Percentiles rank a stretch among this genome's conserved stretches.
Evolutionary conservation across 2,329 filamentous ascomycete genomes (phyloP).

Genomic region (Aspergillus sp.): DNA sequence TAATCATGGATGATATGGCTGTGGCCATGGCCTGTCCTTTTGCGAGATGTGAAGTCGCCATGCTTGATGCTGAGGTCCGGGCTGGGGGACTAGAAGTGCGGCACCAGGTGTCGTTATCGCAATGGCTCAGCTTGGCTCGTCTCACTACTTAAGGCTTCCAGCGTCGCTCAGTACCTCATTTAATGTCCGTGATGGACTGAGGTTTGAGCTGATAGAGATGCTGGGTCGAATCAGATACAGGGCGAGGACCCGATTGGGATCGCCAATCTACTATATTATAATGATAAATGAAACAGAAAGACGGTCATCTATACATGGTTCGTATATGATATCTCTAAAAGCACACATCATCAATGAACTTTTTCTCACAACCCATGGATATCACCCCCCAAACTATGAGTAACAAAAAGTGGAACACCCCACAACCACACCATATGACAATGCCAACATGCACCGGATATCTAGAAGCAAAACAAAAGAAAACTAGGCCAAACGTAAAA

Average conservation of each 20-base stretch:
- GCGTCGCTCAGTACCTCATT: neutral
- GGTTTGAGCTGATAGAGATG: neutral
- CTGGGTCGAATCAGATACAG: neutral
- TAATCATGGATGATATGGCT: too few species aligned
- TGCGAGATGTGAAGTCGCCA: too few species aligned
- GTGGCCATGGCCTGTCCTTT: too few species aligned
- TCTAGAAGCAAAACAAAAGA: slow-evolving; percentile 20
- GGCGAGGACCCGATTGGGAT: neutral
- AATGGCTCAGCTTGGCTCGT: neutral
- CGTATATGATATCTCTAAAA: neutral
- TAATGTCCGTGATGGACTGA: neutral
- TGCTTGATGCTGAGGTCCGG: too few species aligned
- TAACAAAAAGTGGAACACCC: neutral
- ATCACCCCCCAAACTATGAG: neutral
- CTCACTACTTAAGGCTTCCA: neutral
- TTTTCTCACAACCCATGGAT: neutral
- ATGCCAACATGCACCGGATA: slow-evolving; percentile 23
- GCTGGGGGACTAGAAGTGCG: too few species aligned
- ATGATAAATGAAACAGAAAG: neutral
- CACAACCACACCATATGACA: slow-evolving; percentile 12
- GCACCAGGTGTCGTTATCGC: neutral
- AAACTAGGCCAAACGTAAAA: slow-evolving; percentile 8
- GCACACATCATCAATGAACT: neutral
- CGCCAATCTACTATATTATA: neutral
- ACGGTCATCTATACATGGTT: neutral